phyloP scores from a whole-genome alignment of 352 stramenopile genomes.

The Phytophthora citrophthora region DNA sequence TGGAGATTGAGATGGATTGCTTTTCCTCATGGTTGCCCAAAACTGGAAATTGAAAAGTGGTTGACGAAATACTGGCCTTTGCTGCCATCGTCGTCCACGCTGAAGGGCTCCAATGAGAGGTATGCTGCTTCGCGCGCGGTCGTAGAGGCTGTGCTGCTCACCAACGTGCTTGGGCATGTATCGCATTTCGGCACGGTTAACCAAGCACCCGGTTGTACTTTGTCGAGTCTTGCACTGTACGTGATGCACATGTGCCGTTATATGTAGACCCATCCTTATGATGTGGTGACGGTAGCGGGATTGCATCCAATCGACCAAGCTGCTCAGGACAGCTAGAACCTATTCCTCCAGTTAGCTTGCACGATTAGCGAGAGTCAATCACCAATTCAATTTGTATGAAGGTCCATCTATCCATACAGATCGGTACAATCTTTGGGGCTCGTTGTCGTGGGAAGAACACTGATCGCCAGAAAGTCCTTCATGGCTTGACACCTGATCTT shows the following conservation, averaged over 20 bases:
- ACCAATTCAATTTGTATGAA: conserved; percentile 4
- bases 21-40: conserved; percentile 10
- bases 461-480: neutral
- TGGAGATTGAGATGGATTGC: conserved; percentile 5
- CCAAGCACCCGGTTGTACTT: neutral
- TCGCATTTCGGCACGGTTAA: neutral
- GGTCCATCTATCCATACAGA: too few relatives aligned
- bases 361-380: neutral
- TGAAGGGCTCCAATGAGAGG: neutral
- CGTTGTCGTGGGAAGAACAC: neutral
- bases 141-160: conserved; percentile 8
- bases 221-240: conserved; percentile 4
- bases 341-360: conserved; percentile 5
- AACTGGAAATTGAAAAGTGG: conserved; percentile 7
- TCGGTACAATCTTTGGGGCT: too few relatives aligned
- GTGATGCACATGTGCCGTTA: too few relatives aligned
- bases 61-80: neutral
- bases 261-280: too few relatives aligned
- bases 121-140: conserved; percentile 6
- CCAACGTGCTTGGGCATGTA: conserved; percentile 1
- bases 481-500: neutral
- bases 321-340: neutral
- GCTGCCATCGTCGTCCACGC: neutral
- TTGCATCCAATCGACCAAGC: neutral
- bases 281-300: too few relatives aligned